A percentile compares a stretch with the other conserved stretches of the same genome.
phyloP scores from a whole-genome alignment of 2,329 filamentous ascomycete genomes.

The Fusarium annulatum region DNA sequence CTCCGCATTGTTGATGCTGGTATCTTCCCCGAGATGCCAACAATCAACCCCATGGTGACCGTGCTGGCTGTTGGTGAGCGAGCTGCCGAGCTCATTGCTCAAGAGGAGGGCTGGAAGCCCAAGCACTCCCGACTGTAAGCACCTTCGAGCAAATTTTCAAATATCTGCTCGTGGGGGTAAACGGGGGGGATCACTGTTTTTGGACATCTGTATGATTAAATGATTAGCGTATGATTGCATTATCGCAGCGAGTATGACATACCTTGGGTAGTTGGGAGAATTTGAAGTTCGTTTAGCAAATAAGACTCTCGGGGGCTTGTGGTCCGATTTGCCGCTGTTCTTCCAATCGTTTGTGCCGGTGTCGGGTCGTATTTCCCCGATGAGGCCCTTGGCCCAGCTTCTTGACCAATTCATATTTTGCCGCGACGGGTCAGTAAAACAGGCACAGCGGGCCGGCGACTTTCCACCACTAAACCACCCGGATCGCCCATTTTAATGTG shows the following conservation, averaged over 20 bases:
- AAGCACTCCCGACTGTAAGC: constrained; percentile 48
- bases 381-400: not conserved
- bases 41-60: constrained; percentile 91
- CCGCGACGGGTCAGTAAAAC: constrained; percentile 4
- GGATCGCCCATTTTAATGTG: not conserved
- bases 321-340: constrained; percentile 23
- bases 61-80: constrained; percentile 86
- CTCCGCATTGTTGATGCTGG: constrained; percentile 87
- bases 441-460: constrained; percentile 26
- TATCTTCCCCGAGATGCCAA: constrained; percentile 88
- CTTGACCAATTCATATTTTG: constrained; percentile 11
- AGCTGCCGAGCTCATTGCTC: constrained; percentile 81
- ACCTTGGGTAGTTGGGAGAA: constrained; percentile 17
- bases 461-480: constrained; percentile 6
- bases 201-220: constrained; percentile 33
- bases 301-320: constrained; percentile 10
- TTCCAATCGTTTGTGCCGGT: not conserved
- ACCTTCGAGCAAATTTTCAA: not conserved
- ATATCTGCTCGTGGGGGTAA: constrained; percentile 3
- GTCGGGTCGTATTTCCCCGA: constrained; percentile 16
- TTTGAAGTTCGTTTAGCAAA: not conserved
- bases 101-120: constrained; percentile 67
- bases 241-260: constrained; percentile 20
- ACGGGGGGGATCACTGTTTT: constrained; percentile 12
- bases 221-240: constrained; percentile 36